These are phyloP conservation scores for Rhododendron kiyosumense DNA, from an alignment of 148 eudicot genomes.

Conservation along the genomic window DNA sequence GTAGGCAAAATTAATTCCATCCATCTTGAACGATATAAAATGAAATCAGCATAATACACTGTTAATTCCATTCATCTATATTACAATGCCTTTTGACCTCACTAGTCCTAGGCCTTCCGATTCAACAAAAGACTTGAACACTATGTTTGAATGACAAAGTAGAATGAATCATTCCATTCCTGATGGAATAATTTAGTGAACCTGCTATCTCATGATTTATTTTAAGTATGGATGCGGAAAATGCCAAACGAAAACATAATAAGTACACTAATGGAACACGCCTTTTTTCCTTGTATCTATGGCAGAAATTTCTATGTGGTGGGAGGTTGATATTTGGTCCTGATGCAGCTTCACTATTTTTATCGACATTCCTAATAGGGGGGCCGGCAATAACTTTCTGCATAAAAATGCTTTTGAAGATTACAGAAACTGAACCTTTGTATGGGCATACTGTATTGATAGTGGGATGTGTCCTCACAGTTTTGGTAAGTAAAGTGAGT, in stretches of 20 bases:
- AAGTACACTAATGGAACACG: not conserved
- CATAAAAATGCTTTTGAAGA: conserved; percentile 45
- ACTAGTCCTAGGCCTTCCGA: not conserved
- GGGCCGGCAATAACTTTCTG: conserved; percentile 72
- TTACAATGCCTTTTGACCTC: not conserved
- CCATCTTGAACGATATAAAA: too few relatives aligned
- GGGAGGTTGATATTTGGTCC: conserved; percentile 93
- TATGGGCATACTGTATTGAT: conserved; percentile 49
- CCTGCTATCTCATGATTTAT: not conserved
- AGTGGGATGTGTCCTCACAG: conserved; percentile 52
- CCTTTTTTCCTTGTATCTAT: conserved; percentile 6
- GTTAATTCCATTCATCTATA: not conserved
- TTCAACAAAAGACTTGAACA: not conserved
- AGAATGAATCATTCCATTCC: not conserved
- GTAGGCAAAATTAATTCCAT: too few relatives aligned
- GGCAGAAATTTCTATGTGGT: conserved; percentile 81
- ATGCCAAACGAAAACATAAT: not conserved
- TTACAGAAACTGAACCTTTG: conserved; percentile 35
- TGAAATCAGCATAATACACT: too few relatives aligned
- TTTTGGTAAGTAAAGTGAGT: conserved; percentile 41
- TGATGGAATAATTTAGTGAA: not conserved
- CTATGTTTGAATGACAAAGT: not conserved
- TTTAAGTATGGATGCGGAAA: not conserved
- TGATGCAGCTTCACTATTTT: conserved; percentile 55
- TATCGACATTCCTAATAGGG: conserved; percentile 62